These are phyloP conservation scores for Penicillium sp. DNA, from an alignment of 2,329 filamentous ascomycete genomes.

Conservation along the genomic window DNA sequence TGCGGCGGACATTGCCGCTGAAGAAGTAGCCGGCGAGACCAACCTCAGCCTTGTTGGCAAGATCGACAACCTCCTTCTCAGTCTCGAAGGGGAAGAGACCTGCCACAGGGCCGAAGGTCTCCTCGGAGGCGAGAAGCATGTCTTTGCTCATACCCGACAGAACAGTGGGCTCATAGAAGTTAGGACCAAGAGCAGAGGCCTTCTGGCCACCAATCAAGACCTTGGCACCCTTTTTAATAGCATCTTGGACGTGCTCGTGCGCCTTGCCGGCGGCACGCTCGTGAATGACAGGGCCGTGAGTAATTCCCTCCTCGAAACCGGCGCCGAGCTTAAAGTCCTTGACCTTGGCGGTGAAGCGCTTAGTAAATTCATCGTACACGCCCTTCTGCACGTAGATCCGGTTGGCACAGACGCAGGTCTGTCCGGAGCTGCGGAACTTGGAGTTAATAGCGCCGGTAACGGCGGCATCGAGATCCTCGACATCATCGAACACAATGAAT, in stretches of 20 bases:
- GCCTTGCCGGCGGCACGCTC: conserved; percentile 78
- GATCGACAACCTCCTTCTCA: conserved; percentile 80
- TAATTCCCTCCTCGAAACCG: conserved; percentile 48
- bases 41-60: conserved; percentile 81
- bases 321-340: conserved; percentile 48
- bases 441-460: conserved; percentile 78
- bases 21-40: conserved; percentile 96
- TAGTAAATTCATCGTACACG: conserved; percentile 55
- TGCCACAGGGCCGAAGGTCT: conserved; percentile 94
- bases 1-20: conserved; percentile 60
- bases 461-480: conserved; percentile 77
- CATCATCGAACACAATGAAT: conserved; percentile 94
- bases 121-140: conserved; percentile 82
- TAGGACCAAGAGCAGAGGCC: conserved; percentile 70
- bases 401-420: conserved; percentile 87
- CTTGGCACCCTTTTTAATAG: conserved; percentile 72
- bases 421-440: conserved; percentile 92
- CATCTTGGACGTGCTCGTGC: conserved; percentile 75
- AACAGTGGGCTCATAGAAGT: conserved; percentile 90
- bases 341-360: conserved; percentile 56
- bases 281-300: conserved; percentile 63
- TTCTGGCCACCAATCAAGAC: conserved; percentile 73
- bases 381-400: conserved; percentile 54
- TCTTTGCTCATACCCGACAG: conserved; percentile 80
- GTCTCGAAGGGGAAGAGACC: conserved; percentile 85